phyloP scores from a whole-genome alignment of 257 asterid genomes.

The Fraxinus cuspidata region DNA sequence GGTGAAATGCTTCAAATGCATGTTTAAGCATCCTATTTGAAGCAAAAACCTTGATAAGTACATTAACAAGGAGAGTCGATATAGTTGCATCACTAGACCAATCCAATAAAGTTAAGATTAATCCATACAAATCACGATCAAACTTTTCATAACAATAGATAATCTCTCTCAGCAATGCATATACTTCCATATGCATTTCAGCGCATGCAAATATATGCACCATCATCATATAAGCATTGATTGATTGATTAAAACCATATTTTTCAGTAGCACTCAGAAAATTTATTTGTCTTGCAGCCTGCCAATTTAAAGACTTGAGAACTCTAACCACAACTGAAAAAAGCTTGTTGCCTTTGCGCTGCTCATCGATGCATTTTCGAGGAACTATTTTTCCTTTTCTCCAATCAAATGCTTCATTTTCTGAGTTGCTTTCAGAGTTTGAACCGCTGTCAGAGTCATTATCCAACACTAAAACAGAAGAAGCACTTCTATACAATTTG shows the following conservation, averaged over 20 bases:
- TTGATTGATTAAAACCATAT: slow-evolving; percentile 47
- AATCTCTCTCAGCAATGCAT: slow-evolving; percentile 47
- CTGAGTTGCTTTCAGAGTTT: slow-evolving; percentile 38
- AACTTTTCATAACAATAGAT: slow-evolving; percentile 36
- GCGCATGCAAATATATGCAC: slow-evolving; percentile 51
- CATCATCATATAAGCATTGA: slow-evolving; percentile 40
- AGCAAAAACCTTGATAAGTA: slow-evolving; percentile 54
- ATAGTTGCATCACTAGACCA: slow-evolving; percentile 32
- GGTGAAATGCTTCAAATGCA: slow-evolving; percentile 44
- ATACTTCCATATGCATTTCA: slow-evolving; percentile 49
- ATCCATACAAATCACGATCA: slow-evolving; percentile 38
- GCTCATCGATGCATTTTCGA: background rate
- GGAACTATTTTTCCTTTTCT: slow-evolving; percentile 16
- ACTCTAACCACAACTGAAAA: slow-evolving; percentile 52
- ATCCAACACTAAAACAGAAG: slow-evolving; percentile 39
- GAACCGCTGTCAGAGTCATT: slow-evolving; percentile 44
- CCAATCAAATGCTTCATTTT: slow-evolving; percentile 28
- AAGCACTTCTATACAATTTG: slow-evolving; percentile 37
- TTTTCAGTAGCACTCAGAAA: slow-evolving; percentile 40
- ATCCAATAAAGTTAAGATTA: slow-evolving; percentile 35
- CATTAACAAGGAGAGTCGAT: slow-evolving; percentile 33
- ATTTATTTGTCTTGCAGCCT: slow-evolving; percentile 36
- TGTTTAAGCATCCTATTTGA: slow-evolving; percentile 45
- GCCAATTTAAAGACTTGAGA: slow-evolving; percentile 56
- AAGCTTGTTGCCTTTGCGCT: slow-evolving; percentile 29